Conservation (phyloP, 352 stramenopile genomes). For the Globisporangium polare region DNA sequence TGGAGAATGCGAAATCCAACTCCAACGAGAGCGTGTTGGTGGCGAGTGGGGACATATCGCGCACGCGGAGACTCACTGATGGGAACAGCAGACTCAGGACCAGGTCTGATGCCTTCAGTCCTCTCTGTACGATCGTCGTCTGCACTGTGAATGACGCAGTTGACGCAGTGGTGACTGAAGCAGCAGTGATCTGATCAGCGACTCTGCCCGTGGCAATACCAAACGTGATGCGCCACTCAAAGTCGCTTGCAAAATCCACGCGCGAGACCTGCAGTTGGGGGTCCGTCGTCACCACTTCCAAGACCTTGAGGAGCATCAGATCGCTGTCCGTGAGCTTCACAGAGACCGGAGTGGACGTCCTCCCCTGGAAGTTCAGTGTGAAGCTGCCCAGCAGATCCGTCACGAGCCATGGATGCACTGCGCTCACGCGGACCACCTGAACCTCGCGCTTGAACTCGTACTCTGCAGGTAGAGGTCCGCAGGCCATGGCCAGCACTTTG, state of each 20-base stretch:
- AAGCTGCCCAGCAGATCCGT: conserved; percentile 7
- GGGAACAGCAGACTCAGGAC: conserved; percentile 7
- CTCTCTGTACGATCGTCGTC: background rate
- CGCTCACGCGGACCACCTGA: conserved; percentile 9
- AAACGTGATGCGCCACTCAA: conserved; percentile 22
- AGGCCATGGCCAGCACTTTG: conserved; percentile 9
- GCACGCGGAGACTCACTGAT: conserved; percentile 5
- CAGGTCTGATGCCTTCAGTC: conserved; percentile 7
- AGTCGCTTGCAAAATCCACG: conserved; percentile 5
- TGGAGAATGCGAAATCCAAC: conserved; percentile 1
- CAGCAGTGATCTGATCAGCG: background rate
- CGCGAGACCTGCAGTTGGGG: conserved; percentile 15
- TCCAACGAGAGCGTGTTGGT: conserved; percentile 1
- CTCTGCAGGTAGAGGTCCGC: background rate
- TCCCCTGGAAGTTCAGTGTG: background rate
- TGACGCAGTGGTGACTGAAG: background rate
- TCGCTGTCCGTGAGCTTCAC: conserved; percentile 3
- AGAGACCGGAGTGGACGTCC: background rate
- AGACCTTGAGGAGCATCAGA: conserved; percentile 11
- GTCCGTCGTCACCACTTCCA: conserved; percentile 11
- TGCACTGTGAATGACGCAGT: conserved; percentile 1
- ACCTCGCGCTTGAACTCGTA: conserved; percentile 4
- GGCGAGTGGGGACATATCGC: background rate
- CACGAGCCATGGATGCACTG: conserved; percentile 7
- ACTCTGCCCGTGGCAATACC: background rate